A percentile compares a stretch with the other conserved stretches of the same genome.
Conservation (phyloP, 441 rosid genomes). For the Pelargonium citronellum region DNA sequence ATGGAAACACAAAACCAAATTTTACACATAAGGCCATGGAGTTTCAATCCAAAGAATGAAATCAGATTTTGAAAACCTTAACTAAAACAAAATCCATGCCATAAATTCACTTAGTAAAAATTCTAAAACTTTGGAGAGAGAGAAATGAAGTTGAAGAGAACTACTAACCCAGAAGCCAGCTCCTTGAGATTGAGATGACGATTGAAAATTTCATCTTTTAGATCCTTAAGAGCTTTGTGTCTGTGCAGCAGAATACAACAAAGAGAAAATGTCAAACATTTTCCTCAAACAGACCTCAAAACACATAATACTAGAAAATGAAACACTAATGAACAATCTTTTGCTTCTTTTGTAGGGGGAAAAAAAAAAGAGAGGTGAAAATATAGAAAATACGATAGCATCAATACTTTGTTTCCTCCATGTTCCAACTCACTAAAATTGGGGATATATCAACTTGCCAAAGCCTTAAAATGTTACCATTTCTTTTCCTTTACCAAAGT, state of each 20-base stretch:
- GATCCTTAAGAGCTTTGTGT: constrained; percentile 82
- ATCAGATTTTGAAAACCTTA: not conserved
- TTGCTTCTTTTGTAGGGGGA: not conserved
- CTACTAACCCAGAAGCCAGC: constrained; percentile 71
- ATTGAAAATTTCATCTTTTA: constrained; percentile 65
- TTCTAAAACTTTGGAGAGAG: not conserved
- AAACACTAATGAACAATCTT: constrained; percentile 2
- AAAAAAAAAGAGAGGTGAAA: not conserved
- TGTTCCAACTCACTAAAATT: not conserved
- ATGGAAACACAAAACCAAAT: not conserved
- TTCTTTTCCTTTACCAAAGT: not conserved
- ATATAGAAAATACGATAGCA: not conserved
- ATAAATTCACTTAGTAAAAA: not conserved
- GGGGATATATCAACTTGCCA: not conserved
- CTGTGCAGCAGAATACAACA: constrained; percentile 34
- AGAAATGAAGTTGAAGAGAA: constrained; percentile 1
- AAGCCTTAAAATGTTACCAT: not conserved
- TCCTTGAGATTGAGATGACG: constrained; percentile 67
- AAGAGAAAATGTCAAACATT: not conserved
- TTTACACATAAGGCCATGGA: not conserved
- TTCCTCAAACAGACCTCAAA: not conserved
- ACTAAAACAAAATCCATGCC: not conserved
- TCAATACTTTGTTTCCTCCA: not conserved
- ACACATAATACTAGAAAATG: constrained; percentile 8
- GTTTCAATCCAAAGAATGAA: not conserved